Evolutionary conservation across 306 rosid genomes (phyloP).

Genomic region (Citrullus mucosospermus): DNA sequence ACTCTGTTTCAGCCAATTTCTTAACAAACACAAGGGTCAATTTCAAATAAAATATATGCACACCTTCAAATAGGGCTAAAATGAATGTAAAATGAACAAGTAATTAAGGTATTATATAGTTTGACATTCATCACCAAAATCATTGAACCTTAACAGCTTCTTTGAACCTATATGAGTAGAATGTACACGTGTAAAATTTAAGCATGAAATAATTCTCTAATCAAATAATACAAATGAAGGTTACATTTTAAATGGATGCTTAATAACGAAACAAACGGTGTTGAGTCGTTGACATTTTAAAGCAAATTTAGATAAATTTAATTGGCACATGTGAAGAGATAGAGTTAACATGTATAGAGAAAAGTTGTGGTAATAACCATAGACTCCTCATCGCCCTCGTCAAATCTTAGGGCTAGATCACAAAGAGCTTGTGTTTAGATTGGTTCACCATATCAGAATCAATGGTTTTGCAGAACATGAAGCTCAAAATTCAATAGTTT

Average conservation of each 20-base stretch:
- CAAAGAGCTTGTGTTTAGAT: slow-evolving; percentile 89
- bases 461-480: slow-evolving; percentile 52
- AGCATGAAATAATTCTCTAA: not conserved
- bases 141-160: too few species aligned
- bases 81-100: too few species aligned
- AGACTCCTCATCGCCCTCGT: slow-evolving; percentile 95
- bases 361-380: slow-evolving; percentile 39
- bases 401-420: slow-evolving; percentile 85
- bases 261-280: not conserved
- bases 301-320: not conserved
- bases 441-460: slow-evolving; percentile 26
- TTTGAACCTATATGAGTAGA: too few species aligned
- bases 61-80: too few species aligned
- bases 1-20: too few species aligned
- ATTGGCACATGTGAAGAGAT: not conserved
- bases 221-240: not conserved
- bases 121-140: too few species aligned
- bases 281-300: not conserved
- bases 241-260: not conserved
- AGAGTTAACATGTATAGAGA: not conserved
- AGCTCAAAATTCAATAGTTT: not conserved
- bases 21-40: too few species aligned
- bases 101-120: too few species aligned
- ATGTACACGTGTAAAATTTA: not conserved
- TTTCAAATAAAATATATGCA: too few species aligned